Evolutionary conservation across 345 rosid species (phyloP), one percentile per base, ranked within the genome.

Genomic region (Citrus mangshanensis): DNA sequence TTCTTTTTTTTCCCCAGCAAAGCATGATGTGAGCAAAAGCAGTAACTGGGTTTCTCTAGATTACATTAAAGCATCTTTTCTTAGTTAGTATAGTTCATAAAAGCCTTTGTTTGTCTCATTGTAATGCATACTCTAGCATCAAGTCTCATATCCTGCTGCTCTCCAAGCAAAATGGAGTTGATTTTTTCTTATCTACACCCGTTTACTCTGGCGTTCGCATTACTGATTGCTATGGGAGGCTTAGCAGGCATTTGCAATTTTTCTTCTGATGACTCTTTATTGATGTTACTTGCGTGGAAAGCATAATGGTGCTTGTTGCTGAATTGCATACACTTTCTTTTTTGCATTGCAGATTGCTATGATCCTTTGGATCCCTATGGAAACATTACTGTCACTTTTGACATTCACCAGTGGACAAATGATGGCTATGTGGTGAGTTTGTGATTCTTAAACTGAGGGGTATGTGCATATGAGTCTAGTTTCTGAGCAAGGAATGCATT

Each of bases 341-440:
- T 28, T 68, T 70, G 77, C 16, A 27, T 72, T 81, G 85, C 89
- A 91, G 95, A 87, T 79, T 82, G 93, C 77, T 88, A 82, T 83
- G 95, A 91, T 56, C 89, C 89, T 70, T 77, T 88, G 88, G 93
- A 91, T 83, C 95, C 92, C 8, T 76, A 73, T 4, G 93, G 95
- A 59, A 83, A 87, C 74, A 83, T 88, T 77, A 85, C 89, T 14
- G 83, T 88, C 51, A 85, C 86, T 51, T 86, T 89, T 2, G 92
- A 91, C 71, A 82, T 88, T 51, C 72, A 61, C 63, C 75, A 65
- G 51, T 86, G 85, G 82, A 78, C 74, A 40, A 21, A 9, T 24
- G 89, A 88, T 76, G 91, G 95, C 10, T 88, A 88, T 77, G 51
- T 72, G 91, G 95, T 91, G 8, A 85, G 87, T 83, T 61, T 70